Evolutionary conservation across 1,139 yeast genomes (phyloP), one percentile per base, ranked within the genome.

Genomic region (Blastobotrys proliferans): DNA sequence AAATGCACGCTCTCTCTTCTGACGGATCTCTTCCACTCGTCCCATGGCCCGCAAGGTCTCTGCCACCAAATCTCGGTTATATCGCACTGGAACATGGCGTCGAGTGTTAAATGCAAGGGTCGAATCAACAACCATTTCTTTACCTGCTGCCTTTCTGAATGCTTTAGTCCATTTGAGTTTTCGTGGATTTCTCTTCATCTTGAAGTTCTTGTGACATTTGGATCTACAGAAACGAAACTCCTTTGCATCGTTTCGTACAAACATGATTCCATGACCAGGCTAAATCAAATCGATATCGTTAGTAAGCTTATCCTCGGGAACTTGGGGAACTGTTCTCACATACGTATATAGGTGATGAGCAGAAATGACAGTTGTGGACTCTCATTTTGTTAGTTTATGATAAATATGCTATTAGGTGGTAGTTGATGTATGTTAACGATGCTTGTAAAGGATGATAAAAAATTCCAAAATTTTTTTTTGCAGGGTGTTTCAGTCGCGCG

Each of bases 81-180:
- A 92, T 67, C 98, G 81, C 43, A 92, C 97, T 35, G 98, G 99
- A 44, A 92, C 94, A 61, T 94, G 90, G 74, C 98, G 85, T 72
- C 97, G 85, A 51, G 94, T 88, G 48, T 95, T 95, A 67, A 94
- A 92, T 1, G 97, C 86, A 62, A 92, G 77, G 6, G 98, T 90
- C 11, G 96, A 84, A 63, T 92, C 99, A 48, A 92, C 97, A 38
- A 94, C 97, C 74, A 92, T 79, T 66, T 92, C 99, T 67, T 92
- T 92, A 60, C 99, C 99, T 41, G 97, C 97, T 49, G 97, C 95
- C 68, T 92, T 92, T 72, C 99, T 82, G 77, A 94, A 92, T 1
- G 98, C 97, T 69, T 94, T 92, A 48, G 98, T 92, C 98, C 98
- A 92, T 70, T 79, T 83, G 68, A 90, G 81, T 70, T 92, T 92